Conservation (phyloP, 2,329 filamentous ascomycete genomes). For the Pezicula neosporulosa region DNA sequence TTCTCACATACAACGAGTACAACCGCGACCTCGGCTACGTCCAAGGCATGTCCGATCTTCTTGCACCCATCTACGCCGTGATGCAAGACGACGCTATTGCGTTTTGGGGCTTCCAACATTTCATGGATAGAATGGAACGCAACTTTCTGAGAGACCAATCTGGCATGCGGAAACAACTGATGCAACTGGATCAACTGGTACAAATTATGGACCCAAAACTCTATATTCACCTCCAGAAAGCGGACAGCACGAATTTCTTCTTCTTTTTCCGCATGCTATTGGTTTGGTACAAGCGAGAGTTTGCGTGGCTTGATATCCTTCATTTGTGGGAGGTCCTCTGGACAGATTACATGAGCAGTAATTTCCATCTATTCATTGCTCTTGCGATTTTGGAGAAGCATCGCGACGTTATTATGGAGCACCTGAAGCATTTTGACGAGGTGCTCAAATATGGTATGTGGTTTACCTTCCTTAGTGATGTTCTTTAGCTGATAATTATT, state of each 20-base stretch:
- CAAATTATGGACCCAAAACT: slow-evolving; percentile 96
- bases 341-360: slow-evolving; percentile 86
- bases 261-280: slow-evolving; percentile 99
- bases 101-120: slow-evolving; percentile 93
- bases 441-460: slow-evolving; percentile 88
- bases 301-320: slow-evolving; percentile 82
- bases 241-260: slow-evolving; percentile 98
- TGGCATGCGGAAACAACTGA: slow-evolving; percentile 89
- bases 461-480: neutral
- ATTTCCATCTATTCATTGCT: slow-evolving; percentile 93
- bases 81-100: slow-evolving; percentile 96
- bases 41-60: slow-evolving; percentile 96
- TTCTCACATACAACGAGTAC: slow-evolving; percentile 97
- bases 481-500: slow-evolving; percentile 1
- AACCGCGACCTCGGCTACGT: slow-evolving; percentile 95
- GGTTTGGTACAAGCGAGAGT: slow-evolving; percentile 99
- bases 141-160: slow-evolving; percentile 96
- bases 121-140: slow-evolving; percentile 97
- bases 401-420: slow-evolving; percentile 91
- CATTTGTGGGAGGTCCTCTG: slow-evolving; percentile 89
- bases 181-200: slow-evolving; percentile 89
- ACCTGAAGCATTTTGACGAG: slow-evolving; percentile 92
- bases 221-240: slow-evolving; percentile 82
- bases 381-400: slow-evolving; percentile 95
- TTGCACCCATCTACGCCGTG: slow-evolving; percentile 94